Conservation (phyloP, 179 eudicot species). For the Camellia oleifera region DNA sequence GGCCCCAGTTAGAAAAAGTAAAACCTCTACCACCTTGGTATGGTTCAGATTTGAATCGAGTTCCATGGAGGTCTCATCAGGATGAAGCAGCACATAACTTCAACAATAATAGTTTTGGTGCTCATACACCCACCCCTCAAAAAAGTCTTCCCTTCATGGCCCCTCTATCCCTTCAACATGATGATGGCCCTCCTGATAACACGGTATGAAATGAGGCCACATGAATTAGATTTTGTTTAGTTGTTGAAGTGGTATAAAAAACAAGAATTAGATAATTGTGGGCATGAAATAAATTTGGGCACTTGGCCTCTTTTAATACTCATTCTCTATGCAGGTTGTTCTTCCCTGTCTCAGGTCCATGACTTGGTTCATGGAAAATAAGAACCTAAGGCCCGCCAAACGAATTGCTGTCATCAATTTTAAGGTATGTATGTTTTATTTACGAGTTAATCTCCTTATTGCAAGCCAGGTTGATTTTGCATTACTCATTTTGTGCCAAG, state of each 20-base stretch:
- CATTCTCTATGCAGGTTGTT: constrained; percentile 31
- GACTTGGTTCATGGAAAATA: constrained; percentile 84
- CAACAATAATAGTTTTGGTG: constrained; percentile 26
- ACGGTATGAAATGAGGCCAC: constrained; percentile 22
- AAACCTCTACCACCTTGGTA: neutral
- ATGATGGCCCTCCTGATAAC: constrained; percentile 24
- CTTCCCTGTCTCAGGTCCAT: constrained; percentile 81
- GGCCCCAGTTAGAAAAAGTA: constrained; percentile 22
- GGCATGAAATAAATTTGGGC: neutral
- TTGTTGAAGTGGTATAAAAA: neutral
- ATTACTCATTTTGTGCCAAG: neutral
- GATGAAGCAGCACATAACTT: constrained; percentile 26
- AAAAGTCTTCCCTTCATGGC: constrained; percentile 23
- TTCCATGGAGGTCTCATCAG: constrained; percentile 20
- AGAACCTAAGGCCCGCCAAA: constrained; percentile 55
- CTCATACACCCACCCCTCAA: constrained; percentile 18
- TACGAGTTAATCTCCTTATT: neutral
- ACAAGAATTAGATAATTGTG: neutral
- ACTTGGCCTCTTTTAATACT: neutral
- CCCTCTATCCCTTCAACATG: constrained; percentile 28
- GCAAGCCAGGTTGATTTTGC: neutral
- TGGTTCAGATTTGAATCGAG: neutral
- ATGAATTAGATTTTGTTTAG: neutral
- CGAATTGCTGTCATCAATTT: constrained; percentile 70
- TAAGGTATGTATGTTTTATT: constrained; percentile 40